A percentile compares a stretch with the other conserved stretches of the same genome.
phyloP scores from a whole-genome alignment of 2,329 filamentous ascomycete species.

The Exophiala viscosa region DNA sequence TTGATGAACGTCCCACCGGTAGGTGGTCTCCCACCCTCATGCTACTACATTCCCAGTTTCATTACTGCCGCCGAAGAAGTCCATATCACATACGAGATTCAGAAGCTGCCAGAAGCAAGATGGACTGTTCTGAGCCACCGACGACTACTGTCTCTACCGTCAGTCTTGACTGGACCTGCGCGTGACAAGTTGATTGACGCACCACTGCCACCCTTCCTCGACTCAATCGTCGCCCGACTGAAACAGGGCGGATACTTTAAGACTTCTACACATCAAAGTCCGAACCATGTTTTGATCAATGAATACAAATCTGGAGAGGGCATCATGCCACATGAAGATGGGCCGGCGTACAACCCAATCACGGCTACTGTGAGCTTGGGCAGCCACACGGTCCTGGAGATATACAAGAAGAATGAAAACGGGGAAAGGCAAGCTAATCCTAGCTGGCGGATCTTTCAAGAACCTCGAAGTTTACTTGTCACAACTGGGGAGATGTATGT shows the following conservation, averaged over 20 bases:
- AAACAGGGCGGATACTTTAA: conserved; percentile 49
- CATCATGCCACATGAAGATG: conserved; percentile 98
- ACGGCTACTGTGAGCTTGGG: conserved; percentile 90
- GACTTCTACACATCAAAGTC: conserved; percentile 66
- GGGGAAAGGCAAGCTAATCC: conserved; percentile 28
- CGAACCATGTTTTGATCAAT: conserved; percentile 92
- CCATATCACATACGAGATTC: conserved; percentile 63
- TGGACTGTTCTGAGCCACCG: conserved; percentile 90
- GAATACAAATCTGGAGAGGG: conserved; percentile 84
- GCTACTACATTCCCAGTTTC: conserved; percentile 85
- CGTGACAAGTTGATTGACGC: conserved; percentile 65
- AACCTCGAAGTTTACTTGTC: conserved; percentile 68
- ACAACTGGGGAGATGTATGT: conserved; percentile 54
- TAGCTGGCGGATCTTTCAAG: conserved; percentile 68
- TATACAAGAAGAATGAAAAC: conserved; percentile 58
- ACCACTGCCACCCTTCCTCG: conserved; percentile 71
- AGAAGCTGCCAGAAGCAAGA: conserved; percentile 64
- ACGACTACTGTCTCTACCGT: conserved; percentile 86
- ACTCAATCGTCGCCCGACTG: conserved; percentile 59
- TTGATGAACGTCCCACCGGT: conserved; percentile 49
- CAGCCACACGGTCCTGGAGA: conserved; percentile 70
- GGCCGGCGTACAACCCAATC: conserved; percentile 76
- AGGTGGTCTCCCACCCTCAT: conserved; percentile 55
- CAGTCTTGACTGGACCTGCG: conserved; percentile 64
- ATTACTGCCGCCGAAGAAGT: conserved; percentile 72